phyloP scores from a whole-genome alignment of 345 rosid genomes.

The Pelargonium nanum region DNA sequence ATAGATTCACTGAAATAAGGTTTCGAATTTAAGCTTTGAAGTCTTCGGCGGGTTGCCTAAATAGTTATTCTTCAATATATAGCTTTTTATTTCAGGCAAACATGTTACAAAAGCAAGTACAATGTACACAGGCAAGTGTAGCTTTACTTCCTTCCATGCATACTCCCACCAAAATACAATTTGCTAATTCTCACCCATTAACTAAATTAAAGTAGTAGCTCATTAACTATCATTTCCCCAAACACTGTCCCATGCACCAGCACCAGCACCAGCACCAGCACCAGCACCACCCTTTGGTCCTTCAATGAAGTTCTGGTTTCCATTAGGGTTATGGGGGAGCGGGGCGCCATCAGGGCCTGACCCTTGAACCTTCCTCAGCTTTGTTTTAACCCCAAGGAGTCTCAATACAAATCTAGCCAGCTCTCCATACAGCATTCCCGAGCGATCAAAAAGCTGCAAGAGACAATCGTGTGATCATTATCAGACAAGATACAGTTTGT shows the following conservation, averaged over 20 bases:
- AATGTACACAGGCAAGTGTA: not conserved
- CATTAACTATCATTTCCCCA: constrained; percentile 48
- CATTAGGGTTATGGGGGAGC: constrained; percentile 39
- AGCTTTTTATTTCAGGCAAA: not conserved
- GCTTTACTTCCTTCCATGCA: not conserved
- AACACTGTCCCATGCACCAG: constrained; percentile 83
- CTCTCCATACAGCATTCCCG: constrained; percentile 83
- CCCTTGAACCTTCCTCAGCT: constrained; percentile 54
- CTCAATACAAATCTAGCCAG: constrained; percentile 87
- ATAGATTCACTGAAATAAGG: too few species aligned
- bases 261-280: too few species aligned
- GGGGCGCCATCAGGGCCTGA: constrained; percentile 56
- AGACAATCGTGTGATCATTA: constrained; percentile 7
- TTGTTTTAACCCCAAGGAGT: constrained; percentile 69
- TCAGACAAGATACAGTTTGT: not conserved
- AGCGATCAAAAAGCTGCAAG: constrained; percentile 82
- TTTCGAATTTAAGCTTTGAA: too few species aligned
- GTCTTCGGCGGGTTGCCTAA: too few species aligned
- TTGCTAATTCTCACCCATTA: not conserved
- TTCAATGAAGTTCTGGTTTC: constrained; percentile 54
- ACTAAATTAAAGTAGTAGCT: not conserved
- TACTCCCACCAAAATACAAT: not conserved
- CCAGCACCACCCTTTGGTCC: constrained; percentile 68
- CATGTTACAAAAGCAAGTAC: not conserved
- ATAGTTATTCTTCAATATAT: too few species aligned